Evolutionary conservation across 2,329 filamentous ascomycete genomes (phyloP).

Genomic region (Hypoxylon sp.): DNA sequence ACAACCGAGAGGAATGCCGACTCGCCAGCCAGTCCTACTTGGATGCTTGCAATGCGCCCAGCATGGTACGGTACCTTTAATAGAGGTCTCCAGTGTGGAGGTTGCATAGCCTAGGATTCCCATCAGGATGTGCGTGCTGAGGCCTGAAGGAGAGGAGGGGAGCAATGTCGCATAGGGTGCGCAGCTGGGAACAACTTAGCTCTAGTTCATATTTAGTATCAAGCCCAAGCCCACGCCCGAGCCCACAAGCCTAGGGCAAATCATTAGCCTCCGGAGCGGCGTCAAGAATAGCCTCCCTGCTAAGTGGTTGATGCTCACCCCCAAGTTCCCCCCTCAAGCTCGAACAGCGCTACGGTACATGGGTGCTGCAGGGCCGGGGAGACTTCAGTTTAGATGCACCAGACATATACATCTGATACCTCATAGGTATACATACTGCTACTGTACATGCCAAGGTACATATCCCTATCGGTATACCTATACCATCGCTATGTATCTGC

Average conservation of each 20-base stretch:
- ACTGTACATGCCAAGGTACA: background rate
- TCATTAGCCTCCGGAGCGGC: constrained; percentile 20
- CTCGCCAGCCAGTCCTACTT: constrained; percentile 36
- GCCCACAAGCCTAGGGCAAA: constrained; percentile 17
- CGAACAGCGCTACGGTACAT: constrained; percentile 20
- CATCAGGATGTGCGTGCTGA: constrained; percentile 28
- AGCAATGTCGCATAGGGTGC: constrained; percentile 35
- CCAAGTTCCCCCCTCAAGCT: constrained; percentile 5
- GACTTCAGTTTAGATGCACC: background rate
- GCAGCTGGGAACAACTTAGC: constrained; percentile 18
- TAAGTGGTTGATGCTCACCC: constrained; percentile 1
- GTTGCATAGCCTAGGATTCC: constrained; percentile 40
- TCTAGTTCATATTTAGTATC: constrained; percentile 37
- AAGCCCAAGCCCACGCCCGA: too few relatives aligned
- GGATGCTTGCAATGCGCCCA: background rate
- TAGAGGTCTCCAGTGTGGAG: constrained; percentile 42
- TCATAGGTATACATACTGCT: background rate
- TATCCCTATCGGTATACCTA: too few relatives aligned
- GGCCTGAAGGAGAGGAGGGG: constrained; percentile 17
- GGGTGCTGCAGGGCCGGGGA: background rate
- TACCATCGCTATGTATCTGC: too few relatives aligned
- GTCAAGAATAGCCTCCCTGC: constrained; percentile 14
- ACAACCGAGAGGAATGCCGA: constrained; percentile 38
- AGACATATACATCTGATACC: background rate
- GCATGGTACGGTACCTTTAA: constrained; percentile 24